Base-by-base conservation (phyloP, 768 basidiomycete genomes). In the Omphalotus guepiniiformis region DNA sequence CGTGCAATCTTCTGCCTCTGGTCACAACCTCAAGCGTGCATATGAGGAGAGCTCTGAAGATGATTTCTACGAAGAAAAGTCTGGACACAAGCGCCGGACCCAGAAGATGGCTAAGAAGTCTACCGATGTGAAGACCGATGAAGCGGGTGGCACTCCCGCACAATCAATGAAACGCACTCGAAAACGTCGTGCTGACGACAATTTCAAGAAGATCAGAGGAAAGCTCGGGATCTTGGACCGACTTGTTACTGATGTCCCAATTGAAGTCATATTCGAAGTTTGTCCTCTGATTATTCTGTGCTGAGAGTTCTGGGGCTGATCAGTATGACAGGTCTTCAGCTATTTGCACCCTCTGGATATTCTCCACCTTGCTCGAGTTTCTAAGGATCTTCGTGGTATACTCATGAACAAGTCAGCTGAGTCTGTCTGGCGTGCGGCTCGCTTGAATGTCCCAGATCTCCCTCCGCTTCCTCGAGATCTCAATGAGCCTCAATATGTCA, bases 291-390 rank as follows among this genome's bases (percentile, higher is more conserved):
- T 9, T 2, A 36, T 35, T 23, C 15, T 30, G 15, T 22, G n/a
- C 13, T 32, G 15, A n/a, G n/a, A n/a, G n/a, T n/a, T n/a, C n/a
- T n/a, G n/a, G n/a, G n/a, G n/a, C n/a, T n/a, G n/a, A n/a, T n/a
- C n/a, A 13, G 3, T 25, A 26, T 23, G n/a, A 22, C 48, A 83
- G 79, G 75, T 82, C 50, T 74, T 80, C 47, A 67, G 70, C 18
- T 68, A 73, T 45, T 63, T 82, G 39, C 59, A 63, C 23, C 78
- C 80, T 1, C 54, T 68, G 29, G 80, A 82, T 55, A 58, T 81
- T 30, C 62, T 82, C 22, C 70, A 70, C 47, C 66, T 80, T 36
- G 58, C 78, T 3, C 71, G 79, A 42, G 75, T 68, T 25, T 71
- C 69, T 8, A 78, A 75, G 58, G 66, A 72, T 39, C 72, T 80